phyloP scores from a whole-genome alignment of 2,329 filamentous ascomycete species.

The Microcyclospora tardicrescens region DNA sequence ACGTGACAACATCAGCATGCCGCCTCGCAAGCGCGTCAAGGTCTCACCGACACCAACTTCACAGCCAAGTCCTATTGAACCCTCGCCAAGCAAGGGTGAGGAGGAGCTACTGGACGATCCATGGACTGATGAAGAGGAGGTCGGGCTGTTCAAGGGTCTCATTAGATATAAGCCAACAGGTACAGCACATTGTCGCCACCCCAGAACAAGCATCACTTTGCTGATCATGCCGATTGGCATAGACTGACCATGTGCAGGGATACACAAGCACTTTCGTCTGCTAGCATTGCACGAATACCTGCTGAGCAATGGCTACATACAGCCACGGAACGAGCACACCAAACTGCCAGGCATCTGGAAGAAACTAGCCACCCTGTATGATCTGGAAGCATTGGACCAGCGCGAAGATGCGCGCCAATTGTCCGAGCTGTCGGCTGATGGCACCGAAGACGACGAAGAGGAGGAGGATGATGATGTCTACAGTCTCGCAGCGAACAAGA shows the following conservation, averaged over 20 bases:
- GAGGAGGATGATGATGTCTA: conserved; percentile 26
- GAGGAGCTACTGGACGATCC: conserved; percentile 48
- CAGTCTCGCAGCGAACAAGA: conserved; percentile 23
- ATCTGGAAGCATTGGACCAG: conserved; percentile 74
- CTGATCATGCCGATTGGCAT: conserved; percentile 3
- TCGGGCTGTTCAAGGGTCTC: conserved; percentile 81
- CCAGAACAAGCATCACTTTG: not conserved
- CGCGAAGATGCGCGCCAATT: conserved; percentile 54
- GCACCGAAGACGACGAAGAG: conserved; percentile 27
- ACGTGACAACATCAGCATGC: conserved; percentile 37
- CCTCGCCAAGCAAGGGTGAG: conserved; percentile 27
- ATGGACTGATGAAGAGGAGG: conserved; percentile 94
- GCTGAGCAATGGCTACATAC: conserved; percentile 22
- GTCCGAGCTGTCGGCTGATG: conserved; percentile 22
- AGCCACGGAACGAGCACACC: conserved; percentile 46
- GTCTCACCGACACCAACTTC: conserved; percentile 36
- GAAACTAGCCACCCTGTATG: conserved; percentile 73
- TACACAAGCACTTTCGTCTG: conserved; percentile 91
- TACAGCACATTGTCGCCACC: conserved; percentile 22
- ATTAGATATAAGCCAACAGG: conserved; percentile 95
- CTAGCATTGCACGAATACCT: conserved; percentile 49
- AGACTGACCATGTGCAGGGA: conserved; percentile 38
- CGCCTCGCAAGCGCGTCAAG: conserved; percentile 56
- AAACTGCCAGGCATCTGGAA: conserved; percentile 84
- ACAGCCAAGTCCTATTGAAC: conserved; percentile 34